A percentile compares a stretch with the other conserved stretches of the same genome.
phyloP scores from a whole-genome alignment of 164 flowering plant species.

The Berberis thunbergii region DNA sequence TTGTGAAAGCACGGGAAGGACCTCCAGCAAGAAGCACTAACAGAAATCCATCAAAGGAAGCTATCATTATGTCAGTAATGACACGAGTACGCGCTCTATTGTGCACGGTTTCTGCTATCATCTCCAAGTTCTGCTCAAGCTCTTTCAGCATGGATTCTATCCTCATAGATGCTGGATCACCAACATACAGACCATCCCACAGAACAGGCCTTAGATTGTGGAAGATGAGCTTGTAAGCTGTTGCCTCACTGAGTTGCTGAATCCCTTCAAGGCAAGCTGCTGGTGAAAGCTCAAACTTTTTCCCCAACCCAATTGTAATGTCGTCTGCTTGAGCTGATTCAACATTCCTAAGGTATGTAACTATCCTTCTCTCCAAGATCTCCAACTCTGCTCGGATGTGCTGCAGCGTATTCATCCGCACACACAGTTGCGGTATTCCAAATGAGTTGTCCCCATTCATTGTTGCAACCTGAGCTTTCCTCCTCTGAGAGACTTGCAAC shows the following conservation, averaged over 20 bases:
- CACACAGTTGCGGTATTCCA: slow-evolving; percentile 60
- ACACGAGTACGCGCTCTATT: slow-evolving; percentile 57
- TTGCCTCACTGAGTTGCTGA: slow-evolving; percentile 60
- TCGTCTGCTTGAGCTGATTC: slow-evolving; percentile 30
- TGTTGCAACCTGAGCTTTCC: slow-evolving; percentile 54
- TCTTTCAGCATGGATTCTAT: slow-evolving; percentile 65
- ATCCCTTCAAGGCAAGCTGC: slow-evolving; percentile 68
- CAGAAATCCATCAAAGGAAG: slow-evolving; percentile 79
- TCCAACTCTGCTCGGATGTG: slow-evolving; percentile 52
- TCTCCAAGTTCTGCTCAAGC: slow-evolving; percentile 54
- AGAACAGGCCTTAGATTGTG: slow-evolving; percentile 57
- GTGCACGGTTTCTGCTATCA: slow-evolving; percentile 50
- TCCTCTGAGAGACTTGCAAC: slow-evolving; percentile 27
- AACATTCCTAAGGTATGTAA: slow-evolving; percentile 31
- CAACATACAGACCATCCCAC: slow-evolving; percentile 71
- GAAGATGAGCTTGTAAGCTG: slow-evolving; percentile 66
- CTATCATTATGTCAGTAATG: slow-evolving; percentile 74
- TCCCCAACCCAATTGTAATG: slow-evolving; percentile 30
- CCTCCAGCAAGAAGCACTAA: slow-evolving; percentile 90
- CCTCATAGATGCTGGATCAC: slow-evolving; percentile 50
- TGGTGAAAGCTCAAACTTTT: slow-evolving; percentile 50
- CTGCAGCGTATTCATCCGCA: slow-evolving; percentile 76
- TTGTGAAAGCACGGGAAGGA: slow-evolving; percentile 54
- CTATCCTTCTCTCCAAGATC: slow-evolving; percentile 39
- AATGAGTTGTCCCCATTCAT: slow-evolving; percentile 35